Base-by-base conservation (phyloP, 2,329 filamentous ascomycete genomes). In the Sclerotinia nivalis region DNA sequence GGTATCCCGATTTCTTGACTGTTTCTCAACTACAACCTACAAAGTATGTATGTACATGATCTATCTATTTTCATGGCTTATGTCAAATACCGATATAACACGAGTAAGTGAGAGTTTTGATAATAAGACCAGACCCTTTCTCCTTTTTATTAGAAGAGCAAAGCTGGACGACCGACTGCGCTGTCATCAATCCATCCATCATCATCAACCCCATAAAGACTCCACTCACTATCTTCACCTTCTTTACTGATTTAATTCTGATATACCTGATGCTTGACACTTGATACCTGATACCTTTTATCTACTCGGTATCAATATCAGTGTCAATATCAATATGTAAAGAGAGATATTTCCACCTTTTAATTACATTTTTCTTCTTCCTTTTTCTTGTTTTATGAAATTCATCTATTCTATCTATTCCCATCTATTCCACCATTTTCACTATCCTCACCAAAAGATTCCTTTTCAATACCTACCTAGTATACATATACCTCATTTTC, bases 121-220 rank as follows among this genome's bases (percentile, higher is more conserved):
- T 62, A 25, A 62, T 28, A 31, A 50, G 7, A 56, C 22, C 54
- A 37, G 22, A 4, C 18, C 28, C 8, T 34, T 20, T 43, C 22
- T 37, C 28, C 37, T 62, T 34, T 20, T 49, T 37, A 62, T 12
- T 28, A 52, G 37, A 25, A 43, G 12, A 59, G 59, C 45, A 62
- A 13, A 20, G 43, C 4, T 61, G 43, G 43, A 47, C 59, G 59
- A 61, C 43, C 28, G 59, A 49, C 45, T 50, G 45, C 45, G 60
- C 60, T 64, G 60, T 50, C 60, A 64, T 64, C 60, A 31, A 64
- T 62, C 31, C 7, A 64, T 62, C 31, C 7, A 60, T 61, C 43
- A 61, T 49, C 59, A 64, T 37, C 22, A 22, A 37, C 59, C 45
- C 43, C 43, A 62, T 62, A 49, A 37, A 49, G 59, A 64, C 60